Base-by-base conservation (phyloP, 2,329 filamentous ascomycete species). In the Thelonectria rubi region DNA sequence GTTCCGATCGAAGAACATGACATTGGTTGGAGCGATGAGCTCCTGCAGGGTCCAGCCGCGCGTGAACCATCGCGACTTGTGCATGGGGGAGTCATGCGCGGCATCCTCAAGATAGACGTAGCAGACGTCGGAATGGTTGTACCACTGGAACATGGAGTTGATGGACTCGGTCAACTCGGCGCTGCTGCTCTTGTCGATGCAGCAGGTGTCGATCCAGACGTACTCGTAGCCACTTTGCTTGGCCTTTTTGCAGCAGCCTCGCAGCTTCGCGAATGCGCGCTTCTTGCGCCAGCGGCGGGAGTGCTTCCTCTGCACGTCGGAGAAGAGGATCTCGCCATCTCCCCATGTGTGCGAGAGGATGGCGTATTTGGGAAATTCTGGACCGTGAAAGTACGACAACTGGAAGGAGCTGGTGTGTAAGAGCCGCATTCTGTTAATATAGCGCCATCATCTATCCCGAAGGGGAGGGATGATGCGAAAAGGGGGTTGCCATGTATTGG, bases 11-110 rank as follows among this genome's bases (percentile, higher is more conserved):
- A 69, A 77, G 58, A 79, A 78, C 3, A 58, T 30, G 0, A 76
- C 32, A 2, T 60, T 55, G 1, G 20, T 24, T 0, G 74, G 74
- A 0, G 75, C 89, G 10, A 92, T 82, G 0, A 90, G 88, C 74
- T 92, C 87, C 71, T 89, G 89, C 62, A 89, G 77, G 0, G 88
- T 91, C 69, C 86, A 84, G 14, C 75, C 74, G 84, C 82, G 64
- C 3, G 65, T 72, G 51, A 76, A 77, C 74, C 75, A 77, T 12
- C 58, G 30, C 37, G 50, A 58, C 5, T 52, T 17, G n/a, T 53
- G 40, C 1, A 58, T n/a, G 7, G 56, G 15, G 7, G 43, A 15
- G 15, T 37, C 30, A 15, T 12, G 11, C 15, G 11, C 14, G 10
- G 43, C 24, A 18, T 55, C 58, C 12, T 60, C 58, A 3, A 60